Evolutionary conservation across 2,329 filamentous ascomycete species (phyloP).

Genomic region (Aspergillus luchuensis): DNA sequence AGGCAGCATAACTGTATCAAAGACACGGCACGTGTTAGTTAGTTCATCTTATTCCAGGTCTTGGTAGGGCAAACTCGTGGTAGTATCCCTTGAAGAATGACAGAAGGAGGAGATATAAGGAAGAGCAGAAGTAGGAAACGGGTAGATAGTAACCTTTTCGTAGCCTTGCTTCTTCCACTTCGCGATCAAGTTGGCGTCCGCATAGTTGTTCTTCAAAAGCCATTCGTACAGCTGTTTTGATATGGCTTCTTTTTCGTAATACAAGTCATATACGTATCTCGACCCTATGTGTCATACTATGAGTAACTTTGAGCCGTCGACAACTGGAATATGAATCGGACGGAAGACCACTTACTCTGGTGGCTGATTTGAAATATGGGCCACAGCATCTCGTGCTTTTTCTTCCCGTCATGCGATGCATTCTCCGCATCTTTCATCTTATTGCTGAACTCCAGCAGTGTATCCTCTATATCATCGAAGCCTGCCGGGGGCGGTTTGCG

Average conservation of each 20-base stretch:
- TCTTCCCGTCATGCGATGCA: constrained; percentile 73
- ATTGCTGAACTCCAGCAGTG: constrained; percentile 66
- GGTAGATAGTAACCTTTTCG: constrained; percentile 70
- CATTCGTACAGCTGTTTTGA: constrained; percentile 90
- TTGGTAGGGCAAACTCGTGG: background rate
- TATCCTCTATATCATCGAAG: constrained; percentile 70
- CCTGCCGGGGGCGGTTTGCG: constrained; percentile 67
- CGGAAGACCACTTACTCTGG: constrained; percentile 63
- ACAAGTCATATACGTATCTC: constrained; percentile 94
- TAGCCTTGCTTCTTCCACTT: constrained; percentile 99
- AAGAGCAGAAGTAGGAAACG: background rate
- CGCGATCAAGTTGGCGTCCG: constrained; percentile 90
- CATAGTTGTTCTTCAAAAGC: constrained; percentile 94
- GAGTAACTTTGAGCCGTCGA: background rate
- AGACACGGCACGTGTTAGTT: background rate
- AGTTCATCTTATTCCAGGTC: background rate
- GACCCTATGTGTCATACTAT: constrained; percentile 49
- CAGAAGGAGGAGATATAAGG: constrained; percentile 5
- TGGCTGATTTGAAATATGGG: constrained; percentile 97
- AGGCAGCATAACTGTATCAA: constrained; percentile 77
- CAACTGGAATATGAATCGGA: background rate
- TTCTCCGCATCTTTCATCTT: constrained; percentile 83
- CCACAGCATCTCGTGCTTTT: constrained; percentile 93
- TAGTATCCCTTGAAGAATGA: no score
- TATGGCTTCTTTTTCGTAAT: constrained; percentile 97